These are phyloP conservation scores for Russula abietina DNA, from an alignment of 768 basidiomycete genomes.

Conservation along the genomic window DNA sequence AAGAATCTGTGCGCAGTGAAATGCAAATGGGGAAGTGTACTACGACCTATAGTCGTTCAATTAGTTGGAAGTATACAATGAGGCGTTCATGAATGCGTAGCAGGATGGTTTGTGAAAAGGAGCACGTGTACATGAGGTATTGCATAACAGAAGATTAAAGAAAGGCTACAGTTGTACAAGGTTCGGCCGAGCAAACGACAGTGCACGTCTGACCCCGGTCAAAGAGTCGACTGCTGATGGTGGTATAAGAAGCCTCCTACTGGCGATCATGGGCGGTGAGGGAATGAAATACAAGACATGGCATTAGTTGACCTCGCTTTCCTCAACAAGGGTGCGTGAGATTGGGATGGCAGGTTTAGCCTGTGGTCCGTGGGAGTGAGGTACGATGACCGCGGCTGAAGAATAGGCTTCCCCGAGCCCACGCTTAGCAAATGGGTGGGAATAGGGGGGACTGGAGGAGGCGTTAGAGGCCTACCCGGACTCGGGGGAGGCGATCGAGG, in stretches of 20 bases:
- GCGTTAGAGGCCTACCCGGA: constrained; percentile 21
- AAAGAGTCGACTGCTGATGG: neutral
- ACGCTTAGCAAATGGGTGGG: constrained; percentile 19
- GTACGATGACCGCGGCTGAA: constrained; percentile 21
- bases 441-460: constrained; percentile 25
- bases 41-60: constrained; percentile 1
- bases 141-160: constrained; percentile 13
- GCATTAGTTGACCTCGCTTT: constrained; percentile 30
- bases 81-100: constrained; percentile 12
- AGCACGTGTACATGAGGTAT: constrained; percentile 11
- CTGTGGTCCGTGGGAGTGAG: constrained; percentile 32
- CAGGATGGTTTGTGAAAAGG: constrained; percentile 5
- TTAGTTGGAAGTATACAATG: constrained; percentile 18
- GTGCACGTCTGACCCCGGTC: neutral
- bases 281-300: constrained; percentile 46
- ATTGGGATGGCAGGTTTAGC: constrained; percentile 20
- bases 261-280: constrained; percentile 40
- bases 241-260: constrained; percentile 9
- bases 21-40: neutral
- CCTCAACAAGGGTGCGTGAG: constrained; percentile 12
- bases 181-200: neutral
- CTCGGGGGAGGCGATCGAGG: constrained; percentile 32
- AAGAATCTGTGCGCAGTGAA: constrained; percentile 2
- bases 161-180: constrained; percentile 12
- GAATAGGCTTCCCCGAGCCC: constrained; percentile 5